Conservation (phyloP, 768 basidiomycete genomes). For the Termitomyces heimii region DNA sequence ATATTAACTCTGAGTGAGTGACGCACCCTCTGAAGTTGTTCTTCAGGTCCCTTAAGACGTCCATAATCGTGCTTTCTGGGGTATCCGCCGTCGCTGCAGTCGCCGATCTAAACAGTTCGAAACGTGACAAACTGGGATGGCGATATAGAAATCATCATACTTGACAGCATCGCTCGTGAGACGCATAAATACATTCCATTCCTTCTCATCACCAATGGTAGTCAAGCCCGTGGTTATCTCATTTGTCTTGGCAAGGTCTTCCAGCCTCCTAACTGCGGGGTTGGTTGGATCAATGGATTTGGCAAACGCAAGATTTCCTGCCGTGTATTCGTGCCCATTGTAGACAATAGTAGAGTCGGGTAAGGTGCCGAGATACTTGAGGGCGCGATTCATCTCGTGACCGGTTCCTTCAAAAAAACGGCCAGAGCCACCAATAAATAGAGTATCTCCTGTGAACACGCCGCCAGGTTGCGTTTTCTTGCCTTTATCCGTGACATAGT, state of each 20-base stretch:
- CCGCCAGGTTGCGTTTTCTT: conserved; percentile 53
- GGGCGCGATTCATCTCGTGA: conserved; percentile 76
- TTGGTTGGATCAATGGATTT: conserved; percentile 56
- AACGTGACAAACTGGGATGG: not conserved
- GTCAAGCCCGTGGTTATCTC: conserved; percentile 70
- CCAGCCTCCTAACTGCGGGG: conserved; percentile 51
- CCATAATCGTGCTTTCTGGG: conserved; percentile 61
- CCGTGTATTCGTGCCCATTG: conserved; percentile 92
- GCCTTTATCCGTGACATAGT: conserved; percentile 54
- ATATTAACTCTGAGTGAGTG: too few species aligned
- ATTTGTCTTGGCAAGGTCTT: conserved; percentile 51
- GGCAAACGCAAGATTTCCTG: conserved; percentile 66
- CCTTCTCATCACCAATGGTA: conserved; percentile 90
- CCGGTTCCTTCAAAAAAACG: conserved; percentile 90
- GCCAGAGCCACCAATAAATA: conserved; percentile 86
- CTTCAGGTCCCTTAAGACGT: conserved; percentile 74
- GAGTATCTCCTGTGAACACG: conserved; percentile 94
- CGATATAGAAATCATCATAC: conserved; percentile 33
- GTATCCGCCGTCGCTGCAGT: conserved; percentile 33
- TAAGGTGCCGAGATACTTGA: conserved; percentile 60
- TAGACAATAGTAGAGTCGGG: conserved; percentile 79
- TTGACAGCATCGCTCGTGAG: conserved; percentile 53
- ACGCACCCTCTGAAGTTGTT: conserved; percentile 70
- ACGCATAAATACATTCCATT: conserved; percentile 96
- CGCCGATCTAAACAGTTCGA: conserved; percentile 36